Conservation (phyloP, 2,329 filamentous ascomycete species). For the Cladosporium phlei region DNA sequence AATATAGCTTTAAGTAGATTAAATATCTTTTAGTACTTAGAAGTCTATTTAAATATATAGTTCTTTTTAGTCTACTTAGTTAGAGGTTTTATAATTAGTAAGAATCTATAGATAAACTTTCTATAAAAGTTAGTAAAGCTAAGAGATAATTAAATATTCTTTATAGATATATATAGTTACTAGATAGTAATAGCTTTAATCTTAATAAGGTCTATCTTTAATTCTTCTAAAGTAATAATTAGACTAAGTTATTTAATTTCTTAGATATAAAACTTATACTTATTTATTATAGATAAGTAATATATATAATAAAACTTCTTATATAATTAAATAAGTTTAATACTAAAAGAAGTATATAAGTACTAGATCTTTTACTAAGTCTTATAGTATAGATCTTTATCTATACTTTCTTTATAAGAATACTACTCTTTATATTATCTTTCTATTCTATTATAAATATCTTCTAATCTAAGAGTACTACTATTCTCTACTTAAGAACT, state of each 20-base stretch:
- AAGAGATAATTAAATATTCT: neutral
- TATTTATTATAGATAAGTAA: too few species aligned
- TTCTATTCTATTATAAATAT: too few species aligned
- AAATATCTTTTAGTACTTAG: too few species aligned
- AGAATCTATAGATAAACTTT: neutral
- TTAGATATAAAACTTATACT: neutral
- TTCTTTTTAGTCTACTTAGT: neutral
- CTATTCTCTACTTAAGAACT: slow-evolving; percentile 15
- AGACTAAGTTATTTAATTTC: neutral
- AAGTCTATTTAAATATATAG: neutral
- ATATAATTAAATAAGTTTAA: too few species aligned
- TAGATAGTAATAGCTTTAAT: neutral
- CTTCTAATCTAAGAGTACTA: slow-evolving; percentile 17
- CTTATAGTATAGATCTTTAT: too few species aligned
- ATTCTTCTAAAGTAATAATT: too few species aligned
- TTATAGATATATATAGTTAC: neutral
- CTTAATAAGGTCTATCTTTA: neutral
- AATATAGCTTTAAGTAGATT: too few species aligned
- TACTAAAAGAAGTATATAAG: too few species aligned
- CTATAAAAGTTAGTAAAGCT: neutral
- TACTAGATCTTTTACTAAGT: too few species aligned
- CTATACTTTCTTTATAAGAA: too few species aligned
- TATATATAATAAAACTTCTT: too few species aligned
- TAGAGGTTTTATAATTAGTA: neutral
- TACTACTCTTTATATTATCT: too few species aligned